Percentiles rank a stretch among this genome's conserved stretches.
Evolutionary conservation across 106 monocot genomes (phyloP).

Genomic region (Acanthochlamys bracteata): DNA sequence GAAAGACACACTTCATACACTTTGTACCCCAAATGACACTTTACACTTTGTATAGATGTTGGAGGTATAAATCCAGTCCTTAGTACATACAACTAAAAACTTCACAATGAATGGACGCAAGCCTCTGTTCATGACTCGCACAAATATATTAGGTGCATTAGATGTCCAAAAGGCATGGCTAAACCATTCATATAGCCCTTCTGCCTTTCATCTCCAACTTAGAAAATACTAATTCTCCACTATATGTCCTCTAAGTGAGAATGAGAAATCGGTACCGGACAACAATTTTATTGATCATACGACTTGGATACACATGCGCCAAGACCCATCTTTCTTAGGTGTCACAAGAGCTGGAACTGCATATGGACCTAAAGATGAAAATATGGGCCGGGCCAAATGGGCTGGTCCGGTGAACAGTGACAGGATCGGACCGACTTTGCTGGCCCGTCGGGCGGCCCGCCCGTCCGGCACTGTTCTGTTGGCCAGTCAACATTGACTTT

Average conservation of each 20-base stretch:
- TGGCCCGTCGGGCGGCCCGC: too few species aligned
- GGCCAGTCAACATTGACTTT: too few species aligned
- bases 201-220: conserved; percentile 11
- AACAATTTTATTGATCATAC: conserved; percentile 7
- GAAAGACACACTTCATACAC: not conserved
- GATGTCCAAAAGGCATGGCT: conserved; percentile 11
- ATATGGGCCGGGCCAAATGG: too few species aligned
- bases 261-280: conserved; percentile 6
- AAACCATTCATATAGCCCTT: conserved; percentile 12
- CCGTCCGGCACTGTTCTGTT: too few species aligned
- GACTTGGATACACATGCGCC: conserved; percentile 9
- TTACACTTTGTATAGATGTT: not conserved
- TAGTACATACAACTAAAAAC: not conserved
- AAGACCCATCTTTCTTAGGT: conserved; percentile 10
- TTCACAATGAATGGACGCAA: not conserved
- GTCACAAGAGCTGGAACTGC: conserved; percentile 4
- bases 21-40: not conserved
- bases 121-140: conserved; percentile 5
- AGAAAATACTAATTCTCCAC: conserved; percentile 1
- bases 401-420: too few species aligned
- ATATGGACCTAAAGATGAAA: too few species aligned
- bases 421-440: too few species aligned
- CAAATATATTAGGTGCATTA: conserved; percentile 14
- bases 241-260: conserved; percentile 4
- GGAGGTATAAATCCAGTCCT: not conserved